Percentiles rank a stretch among this genome's conserved stretches.
Evolutionary conservation across 768 basidiomycete genomes (phyloP).

Genomic region (Tylopilus plumbeoviolaceoides): DNA sequence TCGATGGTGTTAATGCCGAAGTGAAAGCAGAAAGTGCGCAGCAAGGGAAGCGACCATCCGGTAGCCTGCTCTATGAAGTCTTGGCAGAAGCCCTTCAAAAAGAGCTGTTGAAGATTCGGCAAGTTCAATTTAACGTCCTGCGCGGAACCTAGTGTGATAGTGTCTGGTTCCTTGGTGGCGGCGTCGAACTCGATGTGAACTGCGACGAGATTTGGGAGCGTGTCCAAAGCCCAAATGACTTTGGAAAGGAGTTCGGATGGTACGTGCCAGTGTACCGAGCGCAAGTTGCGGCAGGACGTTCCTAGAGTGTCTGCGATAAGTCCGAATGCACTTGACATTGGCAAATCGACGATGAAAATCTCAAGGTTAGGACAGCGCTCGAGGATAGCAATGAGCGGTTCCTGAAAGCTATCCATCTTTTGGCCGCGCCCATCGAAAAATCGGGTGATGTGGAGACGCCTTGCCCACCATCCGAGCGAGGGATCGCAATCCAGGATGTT

Average conservation of each 20-base stretch:
- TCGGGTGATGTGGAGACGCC: slow-evolving; percentile 64
- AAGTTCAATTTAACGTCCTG: slow-evolving; percentile 51
- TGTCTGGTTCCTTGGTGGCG: slow-evolving; percentile 35
- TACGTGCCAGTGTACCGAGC: slow-evolving; percentile 59
- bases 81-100: slow-evolving; percentile 53
- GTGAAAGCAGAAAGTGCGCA: slow-evolving; percentile 56
- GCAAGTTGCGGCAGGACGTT: slow-evolving; percentile 47
- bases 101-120: slow-evolving; percentile 57
- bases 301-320: slow-evolving; percentile 62
- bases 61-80: slow-evolving; percentile 68
- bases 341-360: slow-evolving; percentile 66
- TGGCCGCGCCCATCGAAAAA: slow-evolving; percentile 40
- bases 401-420: slow-evolving; percentile 47
- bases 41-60: slow-evolving; percentile 62
- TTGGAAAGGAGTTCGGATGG: slow-evolving; percentile 54
- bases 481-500: slow-evolving; percentile 47
- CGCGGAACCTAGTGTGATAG: slow-evolving; percentile 57
- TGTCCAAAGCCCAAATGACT: slow-evolving; percentile 68
- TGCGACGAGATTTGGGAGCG: slow-evolving; percentile 53
- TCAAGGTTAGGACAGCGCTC: slow-evolving; percentile 68
- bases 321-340: slow-evolving; percentile 56
- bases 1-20: slow-evolving; percentile 35
- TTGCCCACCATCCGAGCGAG: slow-evolving; percentile 66
- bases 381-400: slow-evolving; percentile 55
- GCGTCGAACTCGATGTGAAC: slow-evolving; percentile 50